Evolutionary conservation across 192 early-diverging fungal genomes (phyloP), one percentile per base, ranked within the genome.

Genomic region (Diversispora epigaea): DNA sequence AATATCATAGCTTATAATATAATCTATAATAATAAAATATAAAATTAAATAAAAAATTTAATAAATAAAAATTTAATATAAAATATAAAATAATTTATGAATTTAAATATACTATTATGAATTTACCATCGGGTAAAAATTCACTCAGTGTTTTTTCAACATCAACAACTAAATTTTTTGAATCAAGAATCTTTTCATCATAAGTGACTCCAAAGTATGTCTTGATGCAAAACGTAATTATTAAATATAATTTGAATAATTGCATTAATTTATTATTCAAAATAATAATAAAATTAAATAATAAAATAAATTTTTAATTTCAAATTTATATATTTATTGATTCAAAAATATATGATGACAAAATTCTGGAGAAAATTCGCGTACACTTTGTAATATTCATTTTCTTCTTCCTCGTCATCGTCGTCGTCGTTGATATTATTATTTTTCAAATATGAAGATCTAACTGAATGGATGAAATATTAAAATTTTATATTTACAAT

Each of bases 301-400:
- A 17, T 54, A 54, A 54, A 54, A 17, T 11, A 11, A 54, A 47
- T 39, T 3, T 91, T 86, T 70, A 95, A 89, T 43, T 78, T 69
- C 68, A 97, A 81, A 49, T 91, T 88, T 80, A 93, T 95, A 83
- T 94, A 95, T 87, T 22, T 89, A 86, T 80, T 97, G 93, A 57
- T 95, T 89, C 64, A 94, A 94, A 83, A 94, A 98, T 39, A 98
- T 85, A 17, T 90, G 90, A 80, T 98, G 95, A 4, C 94, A 95
- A 76, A 91, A 98, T 43, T 83, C 85, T 17, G 96, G 96, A 5
- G n/a, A 62, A 22, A 73, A 69, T 52, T 58, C 65, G 19, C 47
- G 7, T 11, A 9, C 43, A 11, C 8, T 4, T 9, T 25, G n/a
- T n/a, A n/a, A n/a, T n/a, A n/a, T n/a, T n/a, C n/a, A n/a, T n/a